Base-by-base conservation (phyloP, 1,284 basidiomycete species). In the Coniophora puteana region DNA sequence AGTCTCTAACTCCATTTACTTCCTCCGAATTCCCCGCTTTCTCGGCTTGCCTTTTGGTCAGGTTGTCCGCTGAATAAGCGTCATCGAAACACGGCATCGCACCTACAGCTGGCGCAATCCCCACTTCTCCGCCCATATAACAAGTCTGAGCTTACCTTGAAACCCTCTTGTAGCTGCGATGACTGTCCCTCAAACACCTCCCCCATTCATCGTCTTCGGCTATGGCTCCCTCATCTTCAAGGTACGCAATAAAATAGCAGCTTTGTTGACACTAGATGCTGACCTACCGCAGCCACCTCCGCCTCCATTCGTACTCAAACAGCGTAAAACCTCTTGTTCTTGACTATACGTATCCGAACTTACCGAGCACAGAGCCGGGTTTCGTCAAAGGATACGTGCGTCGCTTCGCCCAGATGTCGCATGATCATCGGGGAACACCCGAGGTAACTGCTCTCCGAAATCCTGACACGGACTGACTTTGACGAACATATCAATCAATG, bases 311-410 rank as follows among this genome's bases (percentile, higher is more conserved):
- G 62, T 78, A 32, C 58, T 63, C 1, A n/a, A n/a, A n/a, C 67
- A 80, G 71, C 73, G 86, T 83, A 45, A 25, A 58, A 38, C 27
- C 10, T 23, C 29, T 37, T 36, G 29, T 35, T 31, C 11, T 35
- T 8, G 6, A 32, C 26, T 29, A 18, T 41, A 8, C 29, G 14
- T 30, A 18, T 10, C 8, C 10, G 0, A 5, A 18, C 13, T 13
- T 21, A 11, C 34, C 13, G 7, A 8, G 20, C 16, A 22, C 38
- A 88, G 86, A 70, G 1, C 75, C 89, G 0, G 91, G 90, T 18
- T 94, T 81, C 56, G 67, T 94, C 51, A 91, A 89, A 61, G 88
- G 88, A 22, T 92, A 89, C 49, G 86, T 90, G 0, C 77, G 91
- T 3, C 71, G 90, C 22, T 94, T 94, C 54, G 88, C 91, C 0